Conservation (phyloP, 768 basidiomycete species). For the Xerocomellus dryophilus region DNA sequence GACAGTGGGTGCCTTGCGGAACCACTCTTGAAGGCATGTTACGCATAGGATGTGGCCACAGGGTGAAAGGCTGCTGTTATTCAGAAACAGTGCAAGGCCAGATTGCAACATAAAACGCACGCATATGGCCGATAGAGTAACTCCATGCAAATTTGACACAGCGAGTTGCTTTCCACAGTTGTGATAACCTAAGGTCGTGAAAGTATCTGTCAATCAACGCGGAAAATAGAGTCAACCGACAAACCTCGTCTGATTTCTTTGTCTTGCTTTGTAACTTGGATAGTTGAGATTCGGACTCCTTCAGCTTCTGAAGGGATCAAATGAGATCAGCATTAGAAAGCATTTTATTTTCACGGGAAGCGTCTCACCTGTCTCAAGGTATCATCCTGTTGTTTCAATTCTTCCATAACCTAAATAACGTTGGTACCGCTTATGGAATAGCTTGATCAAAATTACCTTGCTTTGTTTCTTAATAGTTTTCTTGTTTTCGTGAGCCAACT, state of each 20-base stretch:
- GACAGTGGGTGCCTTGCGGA: conserved; percentile 57
- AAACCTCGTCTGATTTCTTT: conserved; percentile 58
- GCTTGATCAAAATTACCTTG: conserved; percentile 41
- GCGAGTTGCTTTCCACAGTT: conserved; percentile 55
- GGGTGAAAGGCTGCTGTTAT: conserved; percentile 53
- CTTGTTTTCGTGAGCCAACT: conserved; percentile 44
- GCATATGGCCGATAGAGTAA: conserved; percentile 60
- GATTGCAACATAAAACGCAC: conserved; percentile 40
- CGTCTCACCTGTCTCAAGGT: conserved; percentile 37
- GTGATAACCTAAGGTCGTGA: conserved; percentile 44
- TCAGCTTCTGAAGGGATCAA: conserved; percentile 35
- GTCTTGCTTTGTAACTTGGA: conserved; percentile 44
- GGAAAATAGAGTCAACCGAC: conserved; percentile 1
- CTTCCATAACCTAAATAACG: conserved; percentile 47
- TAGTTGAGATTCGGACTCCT: conserved; percentile 46
- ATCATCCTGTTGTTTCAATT: conserved; percentile 44
- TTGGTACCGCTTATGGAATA: conserved; percentile 1
- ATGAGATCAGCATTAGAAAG: not conserved
- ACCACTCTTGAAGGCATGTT: conserved; percentile 73
- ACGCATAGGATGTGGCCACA: conserved; percentile 81
- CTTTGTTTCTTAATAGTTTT: conserved; percentile 52
- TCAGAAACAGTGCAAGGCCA: conserved; percentile 5
- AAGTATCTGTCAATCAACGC: not conserved
- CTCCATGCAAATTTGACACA: conserved; percentile 80
- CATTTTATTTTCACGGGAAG: not conserved